A percentile compares a stretch with the other conserved stretches of the same genome.
Conservation (phyloP, 2,329 filamentous ascomycete species). For the Trichoderma oligosporum region DNA sequence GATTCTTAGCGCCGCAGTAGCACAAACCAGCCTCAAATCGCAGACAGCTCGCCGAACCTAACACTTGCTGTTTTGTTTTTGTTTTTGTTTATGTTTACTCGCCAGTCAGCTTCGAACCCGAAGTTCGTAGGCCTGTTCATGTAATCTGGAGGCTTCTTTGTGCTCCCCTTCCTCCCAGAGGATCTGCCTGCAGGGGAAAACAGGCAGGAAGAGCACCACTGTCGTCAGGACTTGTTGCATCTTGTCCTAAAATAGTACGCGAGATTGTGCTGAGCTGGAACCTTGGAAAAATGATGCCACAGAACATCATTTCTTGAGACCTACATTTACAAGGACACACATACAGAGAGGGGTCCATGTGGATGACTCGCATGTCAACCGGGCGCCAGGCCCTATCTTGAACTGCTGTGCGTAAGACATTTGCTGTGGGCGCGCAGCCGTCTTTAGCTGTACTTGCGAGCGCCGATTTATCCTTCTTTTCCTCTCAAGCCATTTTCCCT, state of each 20-base stretch:
- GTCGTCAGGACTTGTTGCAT: neutral
- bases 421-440: neutral
- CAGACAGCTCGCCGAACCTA: neutral
- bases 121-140: neutral
- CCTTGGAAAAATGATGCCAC: neutral
- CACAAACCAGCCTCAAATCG: neutral
- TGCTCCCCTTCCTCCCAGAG: neutral
- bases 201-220: neutral
- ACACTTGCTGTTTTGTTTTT: neutral
- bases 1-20: neutral
- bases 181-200: neutral
- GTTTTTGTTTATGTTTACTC: no score
- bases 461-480: neutral
- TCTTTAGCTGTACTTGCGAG: neutral
- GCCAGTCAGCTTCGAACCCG: neutral
- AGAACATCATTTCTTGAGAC: neutral
- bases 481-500: no score
- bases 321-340: neutral
- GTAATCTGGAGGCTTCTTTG: neutral
- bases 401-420: neutral
- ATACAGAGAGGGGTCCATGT: neutral
- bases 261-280: neutral
- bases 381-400: neutral
- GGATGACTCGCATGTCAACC: neutral
- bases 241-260: neutral